Conservation (phyloP, 768 basidiomycete species). For the Paxillus rubicundulus region DNA sequence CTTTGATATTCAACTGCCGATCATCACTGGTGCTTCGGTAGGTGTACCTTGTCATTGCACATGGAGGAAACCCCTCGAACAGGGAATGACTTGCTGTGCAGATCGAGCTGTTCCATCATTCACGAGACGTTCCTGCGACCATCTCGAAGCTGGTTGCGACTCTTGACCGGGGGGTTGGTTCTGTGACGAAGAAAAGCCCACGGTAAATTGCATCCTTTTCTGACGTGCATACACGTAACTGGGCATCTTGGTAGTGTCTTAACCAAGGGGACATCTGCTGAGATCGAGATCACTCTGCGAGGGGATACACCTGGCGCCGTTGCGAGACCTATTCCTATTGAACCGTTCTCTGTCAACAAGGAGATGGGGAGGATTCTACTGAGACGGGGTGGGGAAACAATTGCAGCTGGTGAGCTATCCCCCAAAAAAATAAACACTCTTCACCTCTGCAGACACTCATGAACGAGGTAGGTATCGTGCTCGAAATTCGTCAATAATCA, state of each 20-base stretch:
- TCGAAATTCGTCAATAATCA: constrained; percentile 37
- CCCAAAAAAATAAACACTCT: not conserved
- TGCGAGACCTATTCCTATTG: constrained; percentile 73
- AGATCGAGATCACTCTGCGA: constrained; percentile 79
- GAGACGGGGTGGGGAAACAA: constrained; percentile 87
- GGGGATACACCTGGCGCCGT: constrained; percentile 41
- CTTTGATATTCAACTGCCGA: constrained; percentile 89
- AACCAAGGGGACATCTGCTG: constrained; percentile 80
- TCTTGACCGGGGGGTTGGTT: constrained; percentile 75
- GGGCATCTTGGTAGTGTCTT: constrained; percentile 57
- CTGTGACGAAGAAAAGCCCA: constrained; percentile 73
- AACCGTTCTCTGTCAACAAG: constrained; percentile 84
- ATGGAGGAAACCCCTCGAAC: not conserved
- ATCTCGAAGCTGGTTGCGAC: constrained; percentile 77
- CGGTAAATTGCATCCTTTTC: constrained; percentile 47
- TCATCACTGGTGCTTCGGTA: constrained; percentile 84
- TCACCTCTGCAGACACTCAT: not conserved
- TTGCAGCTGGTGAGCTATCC: constrained; percentile 71
- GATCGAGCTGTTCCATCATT: constrained; percentile 96
- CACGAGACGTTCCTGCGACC: constrained; percentile 86
- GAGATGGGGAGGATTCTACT: constrained; percentile 94
- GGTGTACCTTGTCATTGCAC: constrained; percentile 14
- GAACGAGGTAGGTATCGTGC: constrained; percentile 40
- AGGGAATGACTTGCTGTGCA: constrained; percentile 23
- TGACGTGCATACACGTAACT: not conserved